Conservation (phyloP, 352 stramenopile species). For the Aphanomyces stellatus region DNA sequence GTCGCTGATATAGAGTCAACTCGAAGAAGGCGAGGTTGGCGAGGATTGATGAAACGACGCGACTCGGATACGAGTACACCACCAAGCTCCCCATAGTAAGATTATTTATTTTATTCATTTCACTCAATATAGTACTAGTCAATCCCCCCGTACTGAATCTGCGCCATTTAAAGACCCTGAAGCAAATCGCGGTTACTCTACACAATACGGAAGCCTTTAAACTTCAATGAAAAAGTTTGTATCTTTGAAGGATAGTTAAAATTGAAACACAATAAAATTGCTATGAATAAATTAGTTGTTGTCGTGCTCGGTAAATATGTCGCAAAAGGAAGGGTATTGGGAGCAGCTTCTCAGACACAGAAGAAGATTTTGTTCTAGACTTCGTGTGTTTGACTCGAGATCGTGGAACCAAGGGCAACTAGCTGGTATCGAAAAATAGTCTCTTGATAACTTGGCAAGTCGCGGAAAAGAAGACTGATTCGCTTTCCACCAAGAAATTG, state of each 20-base stretch:
- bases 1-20: conserved; percentile 75
- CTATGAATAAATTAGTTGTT: background rate
- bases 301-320: conserved; percentile 1
- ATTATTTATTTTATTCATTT: background rate
- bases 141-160: background rate
- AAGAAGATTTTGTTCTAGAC: background rate
- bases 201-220: background rate
- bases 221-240: too few species aligned
- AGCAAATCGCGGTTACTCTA: background rate
- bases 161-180: background rate
- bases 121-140: background rate
- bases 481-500: conserved; percentile 15
- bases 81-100: conserved; percentile 20
- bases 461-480: conserved; percentile 14
- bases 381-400: background rate
- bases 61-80: conserved; percentile 56
- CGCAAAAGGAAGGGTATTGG: background rate
- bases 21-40: conserved; percentile 59
- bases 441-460: conserved; percentile 7
- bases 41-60: conserved; percentile 73
- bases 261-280: too few species aligned
- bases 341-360: background rate
- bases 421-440: conserved; percentile 14
- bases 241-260: too few species aligned
- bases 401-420: background rate